Evolutionary conservation across 83 land plant genomes (phyloP).

Genomic region (Picea abies): DNA sequence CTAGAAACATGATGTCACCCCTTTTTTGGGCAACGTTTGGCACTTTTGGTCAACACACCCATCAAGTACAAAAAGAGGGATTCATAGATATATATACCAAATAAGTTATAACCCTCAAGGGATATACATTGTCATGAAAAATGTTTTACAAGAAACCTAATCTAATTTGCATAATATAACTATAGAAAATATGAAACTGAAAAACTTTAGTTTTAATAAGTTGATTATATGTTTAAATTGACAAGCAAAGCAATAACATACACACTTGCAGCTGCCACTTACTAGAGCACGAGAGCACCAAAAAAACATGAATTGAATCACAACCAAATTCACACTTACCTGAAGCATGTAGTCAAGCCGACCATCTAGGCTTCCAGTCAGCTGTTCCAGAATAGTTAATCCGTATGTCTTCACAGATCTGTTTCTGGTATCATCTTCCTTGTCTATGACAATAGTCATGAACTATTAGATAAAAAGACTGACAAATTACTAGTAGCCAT

Average conservation of each 20-base stretch:
- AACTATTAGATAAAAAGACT: neutral
- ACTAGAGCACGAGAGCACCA: conserved; percentile 1
- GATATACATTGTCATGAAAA: neutral
- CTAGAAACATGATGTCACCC: too few relatives aligned
- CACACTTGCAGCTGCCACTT: neutral
- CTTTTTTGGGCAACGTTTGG: too few relatives aligned
- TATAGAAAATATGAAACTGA: neutral
- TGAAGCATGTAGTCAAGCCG: conserved; percentile 95
- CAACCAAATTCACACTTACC: conserved; percentile 35
- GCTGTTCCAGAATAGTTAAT: conserved; percentile 70
- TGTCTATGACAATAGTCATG: neutral
- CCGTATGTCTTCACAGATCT: conserved; percentile 78
- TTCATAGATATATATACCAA: too few relatives aligned
- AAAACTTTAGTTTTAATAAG: neutral
- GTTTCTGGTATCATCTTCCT: conserved; percentile 24
- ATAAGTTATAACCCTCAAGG: neutral
- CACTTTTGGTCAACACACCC: too few relatives aligned
- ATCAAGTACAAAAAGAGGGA: too few relatives aligned
- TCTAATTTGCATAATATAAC: neutral
- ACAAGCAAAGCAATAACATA: neutral
- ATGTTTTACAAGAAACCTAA: neutral
- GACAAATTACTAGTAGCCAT: neutral
- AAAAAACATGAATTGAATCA: neutral
- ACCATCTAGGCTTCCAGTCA: conserved; percentile 84
- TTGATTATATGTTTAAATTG: too few relatives aligned